These are phyloP conservation scores for Cystofilobasidium bisporidii DNA, from an alignment of 768 basidiomycete species.

Conservation along the genomic window DNA sequence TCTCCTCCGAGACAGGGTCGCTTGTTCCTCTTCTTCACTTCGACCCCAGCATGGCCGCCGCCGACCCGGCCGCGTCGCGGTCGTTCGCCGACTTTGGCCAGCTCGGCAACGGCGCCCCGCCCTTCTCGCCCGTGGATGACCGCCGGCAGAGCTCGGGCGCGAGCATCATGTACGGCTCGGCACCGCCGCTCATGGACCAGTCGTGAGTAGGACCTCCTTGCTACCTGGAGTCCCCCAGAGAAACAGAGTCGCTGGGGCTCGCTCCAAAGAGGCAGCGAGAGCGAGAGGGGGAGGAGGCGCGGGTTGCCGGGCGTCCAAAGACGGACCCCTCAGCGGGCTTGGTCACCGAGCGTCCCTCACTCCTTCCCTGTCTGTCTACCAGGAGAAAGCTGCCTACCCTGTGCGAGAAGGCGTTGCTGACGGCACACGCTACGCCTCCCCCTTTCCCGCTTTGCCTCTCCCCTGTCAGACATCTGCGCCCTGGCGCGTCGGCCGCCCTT, in stretches of 20 bases:
- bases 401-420: no score
- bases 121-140: not conserved
- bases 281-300: no score
- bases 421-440: no score
- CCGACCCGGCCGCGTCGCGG: not conserved
- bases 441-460: not conserved
- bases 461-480: slow-evolving; percentile 55
- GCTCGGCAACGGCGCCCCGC: not conserved
- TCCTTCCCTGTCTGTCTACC: no score
- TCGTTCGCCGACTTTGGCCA: not conserved
- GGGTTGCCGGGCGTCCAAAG: no score
- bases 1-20: no score
- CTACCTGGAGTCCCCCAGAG: not conserved
- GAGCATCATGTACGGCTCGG: slow-evolving; percentile 8
- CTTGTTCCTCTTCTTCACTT: not conserved
- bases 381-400: no score
- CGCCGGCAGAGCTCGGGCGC: slow-evolving; percentile 18
- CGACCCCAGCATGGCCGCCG: not conserved
- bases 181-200: slow-evolving; percentile 24
- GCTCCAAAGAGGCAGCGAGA: not conserved
- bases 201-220: no score
- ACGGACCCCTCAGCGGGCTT: no score
- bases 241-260: no score
- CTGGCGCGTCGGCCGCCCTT: slow-evolving; percentile 83
- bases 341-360: no score